Evolutionary conservation across 257 asterid species (phyloP), one percentile per base, ranked within the genome.

Genomic region (Hygrophila difformis): DNA sequence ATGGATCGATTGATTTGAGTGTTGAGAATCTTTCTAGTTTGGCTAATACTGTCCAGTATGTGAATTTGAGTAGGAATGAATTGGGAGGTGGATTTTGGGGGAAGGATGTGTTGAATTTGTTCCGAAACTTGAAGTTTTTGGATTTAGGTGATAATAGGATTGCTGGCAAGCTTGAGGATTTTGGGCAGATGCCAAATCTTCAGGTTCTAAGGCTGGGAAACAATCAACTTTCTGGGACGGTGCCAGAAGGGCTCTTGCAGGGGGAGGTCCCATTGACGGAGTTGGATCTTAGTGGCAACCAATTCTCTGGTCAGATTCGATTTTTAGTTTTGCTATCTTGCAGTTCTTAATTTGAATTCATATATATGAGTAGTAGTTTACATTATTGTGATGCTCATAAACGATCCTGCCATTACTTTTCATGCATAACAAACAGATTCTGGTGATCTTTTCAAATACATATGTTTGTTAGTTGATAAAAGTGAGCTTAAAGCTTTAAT

Each of bases 281-380:
- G 61, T 57, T 83, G 70, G 94, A 83, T 72, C 82, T 83, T 57
- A 74, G 78, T 39, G 46, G 60, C 54, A 83, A 83, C 35, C 75
- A 69, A 28, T 70, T 83, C 58, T 79, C 81, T 12, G 93, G 94
- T 79, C 53, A 75, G 76, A 15, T 21, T 36, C 47, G 34, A 20
- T 5, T 21, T 39, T 43, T 53, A 19, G n/a, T n/a, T n/a, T n/a
- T n/a, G n/a, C n/a, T n/a, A n/a, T n/a, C n/a, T n/a, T n/a, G n/a
- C n/a, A n/a, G n/a, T n/a, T n/a, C n/a, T n/a, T n/a, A n/a, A n/a
- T n/a, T n/a, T n/a, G n/a, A n/a, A n/a, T n/a, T n/a, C n/a, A n/a
- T n/a, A n/a, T n/a, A n/a, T n/a, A n/a, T n/a, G n/a, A n/a, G n/a
- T n/a, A n/a, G n/a, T n/a, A n/a, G n/a, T 18, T 18, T 12, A 1